Conservation (phyloP, 192 early-diverging fungal species). For the Endogone sp. region DNA sequence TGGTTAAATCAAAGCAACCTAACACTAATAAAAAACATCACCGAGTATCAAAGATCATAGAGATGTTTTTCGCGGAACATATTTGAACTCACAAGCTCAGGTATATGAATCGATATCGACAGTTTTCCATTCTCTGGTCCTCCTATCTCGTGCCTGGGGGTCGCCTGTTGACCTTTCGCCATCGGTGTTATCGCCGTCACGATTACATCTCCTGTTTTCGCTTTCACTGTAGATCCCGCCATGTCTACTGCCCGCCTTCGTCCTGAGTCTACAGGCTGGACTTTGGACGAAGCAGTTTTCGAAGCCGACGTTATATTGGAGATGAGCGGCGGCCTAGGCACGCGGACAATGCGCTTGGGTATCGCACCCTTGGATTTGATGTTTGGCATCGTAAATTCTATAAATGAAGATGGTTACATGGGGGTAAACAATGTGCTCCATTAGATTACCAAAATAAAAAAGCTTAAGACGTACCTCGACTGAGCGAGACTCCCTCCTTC, state of each 20-base stretch:
- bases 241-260: no score
- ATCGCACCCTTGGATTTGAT: slow-evolving; percentile 55
- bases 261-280: no score
- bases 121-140: not conserved
- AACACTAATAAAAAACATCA: no score
- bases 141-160: not conserved
- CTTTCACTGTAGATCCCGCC: no score
- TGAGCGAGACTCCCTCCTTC: slow-evolving; percentile 47
- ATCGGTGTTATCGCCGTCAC: not conserved
- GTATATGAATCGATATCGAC: not conserved
- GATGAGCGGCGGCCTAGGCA: slow-evolving; percentile 48
- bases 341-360: slow-evolving; percentile 45
- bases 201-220: no score
- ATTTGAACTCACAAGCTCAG: not conserved
- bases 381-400: slow-evolving; percentile 58
- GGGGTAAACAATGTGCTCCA: no score
- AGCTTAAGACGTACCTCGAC: slow-evolving; percentile 45
- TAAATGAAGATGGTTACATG: not conserved
- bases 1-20: no score
- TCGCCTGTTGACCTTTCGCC: not conserved
- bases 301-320: slow-evolving; percentile 11
- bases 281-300: not conserved
- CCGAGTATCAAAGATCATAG: no score
- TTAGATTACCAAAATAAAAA: not conserved
- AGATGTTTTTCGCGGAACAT: no score